phyloP scores from a whole-genome alignment of 73 alveolate species.

The Paramecium caudatum region DNA sequence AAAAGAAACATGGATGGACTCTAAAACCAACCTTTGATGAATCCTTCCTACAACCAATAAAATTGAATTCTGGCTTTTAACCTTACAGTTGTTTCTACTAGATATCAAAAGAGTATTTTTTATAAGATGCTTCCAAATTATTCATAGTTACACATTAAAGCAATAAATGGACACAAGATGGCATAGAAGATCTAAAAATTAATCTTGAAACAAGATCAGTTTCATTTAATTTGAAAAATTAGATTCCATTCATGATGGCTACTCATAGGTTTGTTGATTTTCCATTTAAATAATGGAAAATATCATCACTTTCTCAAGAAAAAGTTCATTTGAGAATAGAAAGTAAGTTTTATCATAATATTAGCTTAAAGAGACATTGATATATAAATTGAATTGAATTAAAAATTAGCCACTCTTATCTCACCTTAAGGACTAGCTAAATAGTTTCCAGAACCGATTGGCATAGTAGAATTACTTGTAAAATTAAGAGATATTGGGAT shows the following conservation, averaged over 20 bases:
- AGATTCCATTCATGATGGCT: slow-evolving; percentile 18
- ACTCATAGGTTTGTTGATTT: slow-evolving; percentile 38
- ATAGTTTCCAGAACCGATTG: background rate
- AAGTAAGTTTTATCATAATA: background rate
- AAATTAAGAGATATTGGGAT: slow-evolving; percentile 36
- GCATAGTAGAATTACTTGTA: background rate
- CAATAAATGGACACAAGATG: slow-evolving; percentile 40
- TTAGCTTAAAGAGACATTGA: slow-evolving; percentile 31
- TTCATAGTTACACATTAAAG: slow-evolving; percentile 22
- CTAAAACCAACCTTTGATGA: slow-evolving; percentile 23
- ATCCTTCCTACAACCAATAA: slow-evolving; percentile 3
- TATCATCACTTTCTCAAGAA: background rate
- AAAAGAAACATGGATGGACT: background rate
- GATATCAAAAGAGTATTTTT: background rate
- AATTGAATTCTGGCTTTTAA: background rate
- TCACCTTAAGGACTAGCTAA: background rate
- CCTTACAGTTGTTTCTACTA: background rate
- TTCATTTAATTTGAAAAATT: slow-evolving; percentile 21
- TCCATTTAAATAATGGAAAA: slow-evolving; percentile 59
- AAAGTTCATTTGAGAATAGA: background rate
- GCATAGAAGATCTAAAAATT: slow-evolving; percentile 27
- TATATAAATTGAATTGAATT: background rate
- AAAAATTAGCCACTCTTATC: background rate
- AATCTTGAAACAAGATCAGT: slow-evolving; percentile 20
- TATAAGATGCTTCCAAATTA: slow-evolving; percentile 3